phyloP scores from a whole-genome alignment of 176 grass and related monocot genomes.

The Thalia dealbata region DNA sequence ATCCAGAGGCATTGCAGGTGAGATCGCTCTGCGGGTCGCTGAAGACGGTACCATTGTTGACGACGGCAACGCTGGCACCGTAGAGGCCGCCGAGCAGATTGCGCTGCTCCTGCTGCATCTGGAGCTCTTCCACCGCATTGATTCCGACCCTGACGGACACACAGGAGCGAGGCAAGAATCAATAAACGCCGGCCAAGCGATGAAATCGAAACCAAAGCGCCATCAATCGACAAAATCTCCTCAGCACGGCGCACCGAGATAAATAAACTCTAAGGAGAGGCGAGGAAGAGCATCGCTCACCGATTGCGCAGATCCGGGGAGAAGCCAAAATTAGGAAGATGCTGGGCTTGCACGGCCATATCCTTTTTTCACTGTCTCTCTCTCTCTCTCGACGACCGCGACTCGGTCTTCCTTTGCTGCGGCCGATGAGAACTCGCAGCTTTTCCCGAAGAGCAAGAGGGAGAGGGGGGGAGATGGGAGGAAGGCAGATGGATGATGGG shows the following conservation, averaged over 20 bases:
- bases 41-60: slow-evolving; percentile 1
- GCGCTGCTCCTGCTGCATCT: neutral
- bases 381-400: too few species aligned
- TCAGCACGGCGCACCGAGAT: too few species aligned
- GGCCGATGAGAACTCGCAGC: too few species aligned
- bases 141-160: neutral
- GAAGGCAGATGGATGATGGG: neutral
- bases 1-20: slow-evolving; percentile 27
- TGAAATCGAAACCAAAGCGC: too few species aligned
- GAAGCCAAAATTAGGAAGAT: slow-evolving; percentile 10
- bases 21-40: slow-evolving; percentile 41
- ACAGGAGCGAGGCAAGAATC: neutral
- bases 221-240: too few species aligned
- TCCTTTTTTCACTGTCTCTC: neutral
- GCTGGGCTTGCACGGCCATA: slow-evolving; percentile 60
- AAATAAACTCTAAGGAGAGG: too few species aligned
- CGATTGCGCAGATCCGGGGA: neutral
- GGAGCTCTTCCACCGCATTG: neutral
- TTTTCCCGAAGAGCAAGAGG: too few species aligned
- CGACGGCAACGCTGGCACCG: neutral
- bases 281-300: neutral
- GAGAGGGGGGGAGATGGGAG: neutral
- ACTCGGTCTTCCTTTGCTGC: too few species aligned
- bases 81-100: neutral
- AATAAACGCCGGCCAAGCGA: too few species aligned